Evolutionary conservation across 2,329 filamentous ascomycete genomes (phyloP), one percentile per base, ranked within the genome.

Genomic region (Fusarium pseudoanthophilum): DNA sequence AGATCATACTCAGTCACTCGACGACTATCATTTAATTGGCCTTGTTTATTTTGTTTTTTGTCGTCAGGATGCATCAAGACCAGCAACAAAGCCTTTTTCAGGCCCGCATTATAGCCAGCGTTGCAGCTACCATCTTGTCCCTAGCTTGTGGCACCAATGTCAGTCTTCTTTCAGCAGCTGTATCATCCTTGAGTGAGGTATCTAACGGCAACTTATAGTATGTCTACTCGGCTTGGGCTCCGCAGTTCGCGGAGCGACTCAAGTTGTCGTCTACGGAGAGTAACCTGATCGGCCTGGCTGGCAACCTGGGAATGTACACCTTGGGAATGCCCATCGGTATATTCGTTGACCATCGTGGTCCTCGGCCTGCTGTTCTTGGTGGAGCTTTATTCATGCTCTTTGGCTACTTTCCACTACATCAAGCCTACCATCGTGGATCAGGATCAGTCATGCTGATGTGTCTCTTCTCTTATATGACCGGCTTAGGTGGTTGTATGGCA

Each of bases 201-300:
- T 55, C 61, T 68, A 71, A 76, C 64, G 53, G 59, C 52, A 37
- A 56, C 24, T 59, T 56, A n/a, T 79, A 98, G 94, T 98, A 99
- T 89, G 95, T 95, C 80, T 99, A 98, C 84, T 98, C 95, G 62
- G 95, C 95, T 83, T 99, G 96, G 95, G 95, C 94, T 20, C 96
- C 96, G 26, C 95, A 98, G 83, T 98, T 98, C 80, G 95, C 95
- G 56, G 92, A 97, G 78, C 91, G 90, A 76, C 87, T 99, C 77
- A 91, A 92, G 80, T 89, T 98, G 69, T 95, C 95, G 20, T 92
- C 96, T n/a, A 98, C 95, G 6, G 88, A 98, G 82, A 95, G 91
- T 83, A 98, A 99, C 83, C 83, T 98, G 74, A 95, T 99, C 79
- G 95, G 93, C 48, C 87, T 93, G n/a, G 88, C 90, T 52, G 93